These are phyloP conservation scores for Leishmania martiniquensis DNA, from an alignment of 208 protist species.

Conservation along the genomic window DNA sequence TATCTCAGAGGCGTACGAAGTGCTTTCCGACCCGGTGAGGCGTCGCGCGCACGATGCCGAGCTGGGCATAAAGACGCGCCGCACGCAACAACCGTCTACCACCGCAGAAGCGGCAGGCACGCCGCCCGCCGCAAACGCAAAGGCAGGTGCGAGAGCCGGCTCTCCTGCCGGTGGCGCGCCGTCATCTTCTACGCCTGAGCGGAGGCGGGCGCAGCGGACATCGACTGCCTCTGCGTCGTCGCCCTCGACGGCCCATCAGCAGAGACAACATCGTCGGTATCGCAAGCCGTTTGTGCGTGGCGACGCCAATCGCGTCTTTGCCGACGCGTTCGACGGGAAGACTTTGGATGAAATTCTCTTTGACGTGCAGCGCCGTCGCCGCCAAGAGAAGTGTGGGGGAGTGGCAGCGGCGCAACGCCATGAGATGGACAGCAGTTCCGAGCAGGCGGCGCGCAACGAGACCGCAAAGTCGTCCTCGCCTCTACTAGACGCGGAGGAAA, in stretches of 20 bases:
- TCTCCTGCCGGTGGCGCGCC: conserved; percentile 1
- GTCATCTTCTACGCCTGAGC: neutral
- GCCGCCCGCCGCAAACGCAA: neutral
- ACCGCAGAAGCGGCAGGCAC: neutral
- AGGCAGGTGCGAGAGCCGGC: neutral
- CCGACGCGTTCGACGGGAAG: conserved; percentile 83
- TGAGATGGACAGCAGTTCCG: neutral
- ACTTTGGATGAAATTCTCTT: conserved; percentile 86
- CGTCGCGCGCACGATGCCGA: conserved; percentile 93
- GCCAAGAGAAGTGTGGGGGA: conserved; percentile 12
- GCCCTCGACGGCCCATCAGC: neutral
- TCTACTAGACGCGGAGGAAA: neutral
- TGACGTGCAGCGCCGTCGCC: conserved; percentile 58
- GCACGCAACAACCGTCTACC: conserved; percentile 24
- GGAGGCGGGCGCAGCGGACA: conserved; percentile 3
- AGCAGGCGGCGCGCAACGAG: neutral
- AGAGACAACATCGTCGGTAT: conserved; percentile 10
- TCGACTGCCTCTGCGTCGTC: neutral
- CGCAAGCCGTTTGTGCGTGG: conserved; percentile 69
- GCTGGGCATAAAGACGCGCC: conserved; percentile 48
- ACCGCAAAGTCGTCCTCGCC: conserved; percentile 11
- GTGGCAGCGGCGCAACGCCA: neutral
- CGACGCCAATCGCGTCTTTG: conserved; percentile 85
- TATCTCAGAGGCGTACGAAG: conserved; percentile 96
- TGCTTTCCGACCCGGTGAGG: conserved; percentile 94